A percentile compares a stretch with the other conserved stretches of the same genome.
Conservation (phyloP, 768 basidiomycete species). For the Megacollybia marginata region DNA sequence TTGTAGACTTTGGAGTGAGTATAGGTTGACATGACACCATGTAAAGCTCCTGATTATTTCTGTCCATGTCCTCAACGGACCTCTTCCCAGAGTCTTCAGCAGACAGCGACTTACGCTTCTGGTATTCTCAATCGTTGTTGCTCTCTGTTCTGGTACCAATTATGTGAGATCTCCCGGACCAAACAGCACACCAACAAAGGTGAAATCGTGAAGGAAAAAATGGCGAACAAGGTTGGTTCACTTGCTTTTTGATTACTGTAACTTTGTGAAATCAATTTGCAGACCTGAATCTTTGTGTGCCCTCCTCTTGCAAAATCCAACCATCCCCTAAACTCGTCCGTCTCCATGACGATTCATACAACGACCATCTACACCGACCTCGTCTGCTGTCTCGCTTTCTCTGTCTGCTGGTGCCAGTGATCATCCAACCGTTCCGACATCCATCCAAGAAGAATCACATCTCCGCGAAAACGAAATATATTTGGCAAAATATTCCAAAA, state of each 20-base stretch:
- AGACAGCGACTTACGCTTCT: constrained; percentile 11
- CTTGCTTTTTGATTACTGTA: background rate
- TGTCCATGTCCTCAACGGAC: background rate
- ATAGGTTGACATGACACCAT: too few species aligned
- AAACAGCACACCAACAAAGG: too few species aligned
- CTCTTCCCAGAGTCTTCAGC: background rate
- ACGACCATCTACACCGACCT: constrained; percentile 16
- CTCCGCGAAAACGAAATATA: constrained; percentile 46
- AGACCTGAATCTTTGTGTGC: constrained; percentile 90
- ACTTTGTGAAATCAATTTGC: constrained; percentile 1
- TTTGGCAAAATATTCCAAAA: constrained; percentile 71
- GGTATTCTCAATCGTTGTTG: constrained; percentile 1
- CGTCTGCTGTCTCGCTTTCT: constrained; percentile 23
- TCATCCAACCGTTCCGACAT: constrained; percentile 7
- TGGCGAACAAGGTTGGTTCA: constrained; percentile 4
- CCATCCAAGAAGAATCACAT: constrained; percentile 14
- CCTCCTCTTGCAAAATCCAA: constrained; percentile 83
- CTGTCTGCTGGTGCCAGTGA: constrained; percentile 11
- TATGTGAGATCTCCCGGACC: too few species aligned
- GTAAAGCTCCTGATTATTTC: too few species aligned
- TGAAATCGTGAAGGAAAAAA: constrained; percentile 8
- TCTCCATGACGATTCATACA: constrained; percentile 24
- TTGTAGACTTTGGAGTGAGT: too few species aligned
- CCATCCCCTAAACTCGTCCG: constrained; percentile 67
- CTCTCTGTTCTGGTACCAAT: constrained; percentile 5